Evolutionary conservation across 352 stramenopile genomes (phyloP).

Genomic region (Phytopythium delawarense): DNA sequence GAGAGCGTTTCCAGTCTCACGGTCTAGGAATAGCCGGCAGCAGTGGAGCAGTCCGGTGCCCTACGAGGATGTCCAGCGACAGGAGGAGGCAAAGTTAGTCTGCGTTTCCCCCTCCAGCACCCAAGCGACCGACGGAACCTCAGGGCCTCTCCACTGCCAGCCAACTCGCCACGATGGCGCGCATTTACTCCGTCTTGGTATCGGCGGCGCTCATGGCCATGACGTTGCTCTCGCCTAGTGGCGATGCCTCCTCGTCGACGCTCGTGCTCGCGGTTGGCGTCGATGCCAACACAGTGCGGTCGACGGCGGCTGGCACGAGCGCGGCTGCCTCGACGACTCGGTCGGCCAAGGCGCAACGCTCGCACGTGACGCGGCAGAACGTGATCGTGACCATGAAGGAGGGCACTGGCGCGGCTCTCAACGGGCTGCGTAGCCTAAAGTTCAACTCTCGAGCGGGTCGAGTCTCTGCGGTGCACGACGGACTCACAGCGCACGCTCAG

Average conservation of each 20-base stretch:
- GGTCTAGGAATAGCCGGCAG: neutral
- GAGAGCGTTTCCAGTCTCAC: neutral
- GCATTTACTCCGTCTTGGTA: conserved; percentile 18
- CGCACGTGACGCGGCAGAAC: conserved; percentile 30
- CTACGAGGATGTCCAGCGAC: neutral
- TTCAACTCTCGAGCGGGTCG: conserved; percentile 29
- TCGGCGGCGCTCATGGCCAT: conserved; percentile 12
- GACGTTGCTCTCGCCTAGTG: conserved; percentile 1
- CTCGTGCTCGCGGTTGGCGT: conserved; percentile 2
- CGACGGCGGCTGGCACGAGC: neutral
- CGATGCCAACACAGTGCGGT: neutral
- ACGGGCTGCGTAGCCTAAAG: conserved; percentile 26
- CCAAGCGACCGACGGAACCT: neutral
- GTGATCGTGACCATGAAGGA: conserved; percentile 54
- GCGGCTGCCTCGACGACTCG: neutral
- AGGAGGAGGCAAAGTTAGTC: neutral
- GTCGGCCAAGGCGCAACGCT: conserved; percentile 13
- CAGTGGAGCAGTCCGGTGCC: neutral
- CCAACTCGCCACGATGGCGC: conserved; percentile 14
- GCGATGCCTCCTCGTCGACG: neutral
- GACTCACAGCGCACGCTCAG: conserved; percentile 28
- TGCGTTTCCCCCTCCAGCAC: neutral
- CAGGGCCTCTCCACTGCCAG: neutral
- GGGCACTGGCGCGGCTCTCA: conserved; percentile 20
- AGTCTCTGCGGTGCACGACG: conserved; percentile 25